Evolutionary conservation across 495 filamentous ascomycete species (phyloP).

Genomic region (Aspergillus sclerotiicarbonarius): DNA sequence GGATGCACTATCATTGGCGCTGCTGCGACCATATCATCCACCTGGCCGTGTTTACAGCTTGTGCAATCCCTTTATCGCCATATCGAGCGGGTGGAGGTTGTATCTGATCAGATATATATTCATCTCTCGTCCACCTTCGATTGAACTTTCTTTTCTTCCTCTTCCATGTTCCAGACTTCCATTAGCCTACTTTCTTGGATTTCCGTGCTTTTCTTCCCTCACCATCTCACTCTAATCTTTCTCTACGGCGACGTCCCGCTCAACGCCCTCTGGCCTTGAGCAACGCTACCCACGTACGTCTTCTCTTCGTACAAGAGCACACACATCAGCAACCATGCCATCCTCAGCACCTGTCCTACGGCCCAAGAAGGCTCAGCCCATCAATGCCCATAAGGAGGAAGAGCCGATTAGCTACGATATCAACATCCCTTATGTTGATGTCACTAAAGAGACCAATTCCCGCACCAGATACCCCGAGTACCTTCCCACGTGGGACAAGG

Average conservation of each 20-base stretch:
- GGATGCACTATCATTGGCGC: slow-evolving; percentile 20
- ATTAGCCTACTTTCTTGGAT: neutral
- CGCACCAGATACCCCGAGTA: slow-evolving; percentile 57
- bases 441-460: slow-evolving; percentile 37
- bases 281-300: neutral
- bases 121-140: slow-evolving; percentile 14
- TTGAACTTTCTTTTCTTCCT: slow-evolving; percentile 4
- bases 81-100: slow-evolving; percentile 12
- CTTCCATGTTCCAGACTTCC: neutral
- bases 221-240: neutral
- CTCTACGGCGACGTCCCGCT: neutral
- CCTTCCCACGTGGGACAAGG: slow-evolving; percentile 63
- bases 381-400: slow-evolving; percentile 35
- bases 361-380: slow-evolving; percentile 30
- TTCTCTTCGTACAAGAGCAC: neutral
- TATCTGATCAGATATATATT: slow-evolving; percentile 14
- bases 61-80: slow-evolving; percentile 17
- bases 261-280: neutral
- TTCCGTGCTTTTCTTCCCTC: slow-evolving; percentile 12
- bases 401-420: slow-evolving; percentile 54
- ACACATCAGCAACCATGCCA: slow-evolving; percentile 29
- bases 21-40: slow-evolving; percentile 23
- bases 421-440: slow-evolving; percentile 53
- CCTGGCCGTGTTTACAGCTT: slow-evolving; percentile 13
- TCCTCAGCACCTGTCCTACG: slow-evolving; percentile 36